Evolutionary conservation across 1,139 yeast species (phyloP).

Genomic region (Pichia sp.): DNA sequence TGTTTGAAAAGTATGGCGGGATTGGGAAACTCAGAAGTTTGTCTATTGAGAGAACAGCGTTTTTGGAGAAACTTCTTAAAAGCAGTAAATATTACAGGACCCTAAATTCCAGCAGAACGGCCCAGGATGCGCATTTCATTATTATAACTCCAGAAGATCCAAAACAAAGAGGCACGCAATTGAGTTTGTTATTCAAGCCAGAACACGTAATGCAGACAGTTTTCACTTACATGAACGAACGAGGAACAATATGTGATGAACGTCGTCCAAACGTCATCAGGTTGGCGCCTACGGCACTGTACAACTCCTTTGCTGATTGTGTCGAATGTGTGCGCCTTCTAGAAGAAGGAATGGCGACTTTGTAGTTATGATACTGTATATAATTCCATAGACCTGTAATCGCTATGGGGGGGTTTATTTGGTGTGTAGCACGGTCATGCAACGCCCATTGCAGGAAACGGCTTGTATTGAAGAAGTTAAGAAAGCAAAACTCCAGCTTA

Average conservation of each 20-base stretch:
- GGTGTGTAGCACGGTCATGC: no score
- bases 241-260: slow-evolving; percentile 78
- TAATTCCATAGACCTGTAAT: no score
- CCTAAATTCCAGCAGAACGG: slow-evolving; percentile 18
- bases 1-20: slow-evolving; percentile 60
- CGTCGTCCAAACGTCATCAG: slow-evolving; percentile 84
- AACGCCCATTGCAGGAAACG: no score
- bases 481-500: no score
- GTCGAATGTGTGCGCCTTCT: slow-evolving; percentile 38
- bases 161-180: slow-evolving; percentile 67
- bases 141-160: slow-evolving; percentile 64
- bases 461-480: no score
- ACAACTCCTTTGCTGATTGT: slow-evolving; percentile 69
- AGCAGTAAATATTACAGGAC: slow-evolving; percentile 36
- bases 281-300: slow-evolving; percentile 75
- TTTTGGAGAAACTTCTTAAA: slow-evolving; percentile 40
- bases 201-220: slow-evolving; percentile 58
- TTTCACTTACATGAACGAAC: slow-evolving; percentile 37
- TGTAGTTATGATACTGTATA: no score
- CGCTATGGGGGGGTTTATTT: no score
- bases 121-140: slow-evolving; percentile 34
- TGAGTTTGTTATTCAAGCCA: slow-evolving; percentile 63
- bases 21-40: slow-evolving; percentile 46
- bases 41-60: slow-evolving; percentile 51
- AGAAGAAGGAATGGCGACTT: slow-evolving; percentile 23